A percentile compares a stretch with the other conserved stretches of the same genome.
Conservation (phyloP, 78 protist species). For the Cavenderia fasciculata region DNA sequence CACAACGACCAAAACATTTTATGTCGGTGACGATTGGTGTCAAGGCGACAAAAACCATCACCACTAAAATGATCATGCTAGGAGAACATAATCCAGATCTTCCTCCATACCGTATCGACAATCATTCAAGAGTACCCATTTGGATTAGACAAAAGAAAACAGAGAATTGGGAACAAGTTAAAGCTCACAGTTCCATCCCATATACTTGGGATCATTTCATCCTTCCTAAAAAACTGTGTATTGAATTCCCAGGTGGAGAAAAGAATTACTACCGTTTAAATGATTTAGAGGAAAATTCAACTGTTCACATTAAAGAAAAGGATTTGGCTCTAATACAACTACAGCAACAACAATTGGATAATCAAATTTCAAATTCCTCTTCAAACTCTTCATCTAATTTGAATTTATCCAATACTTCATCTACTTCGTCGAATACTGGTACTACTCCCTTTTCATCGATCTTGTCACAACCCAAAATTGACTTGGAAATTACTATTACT, state of each 20-base stretch:
- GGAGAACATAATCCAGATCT: conserved; percentile 69
- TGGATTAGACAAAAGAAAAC: conserved; percentile 74
- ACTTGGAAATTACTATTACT: conserved; percentile 27
- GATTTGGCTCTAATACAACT: not conserved
- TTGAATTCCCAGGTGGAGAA: conserved; percentile 42
- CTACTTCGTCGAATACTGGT: not conserved
- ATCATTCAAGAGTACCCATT: conserved; percentile 35
- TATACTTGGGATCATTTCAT: conserved; percentile 77
- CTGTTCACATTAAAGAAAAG: conserved; percentile 1
- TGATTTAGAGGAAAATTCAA: conserved; percentile 51
- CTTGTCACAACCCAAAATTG: not conserved
- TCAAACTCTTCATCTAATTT: too few relatives aligned
- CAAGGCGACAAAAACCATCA: conserved; percentile 34
- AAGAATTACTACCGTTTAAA: conserved; percentile 29
- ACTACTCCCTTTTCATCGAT: too few relatives aligned
- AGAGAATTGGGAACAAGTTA: conserved; percentile 59
- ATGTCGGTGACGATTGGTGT: conserved; percentile 52
- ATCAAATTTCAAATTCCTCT: not conserved
- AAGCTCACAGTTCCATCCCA: conserved; percentile 10
- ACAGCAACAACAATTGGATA: not conserved
- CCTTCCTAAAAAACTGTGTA: conserved; percentile 30
- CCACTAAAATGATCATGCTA: conserved; percentile 42
- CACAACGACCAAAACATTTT: not conserved
- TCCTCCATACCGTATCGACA: conserved; percentile 70
- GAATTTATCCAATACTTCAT: too few relatives aligned